Base-by-base conservation (phyloP, 2,329 filamentous ascomycete genomes). In the Helotiales sp. region DNA sequence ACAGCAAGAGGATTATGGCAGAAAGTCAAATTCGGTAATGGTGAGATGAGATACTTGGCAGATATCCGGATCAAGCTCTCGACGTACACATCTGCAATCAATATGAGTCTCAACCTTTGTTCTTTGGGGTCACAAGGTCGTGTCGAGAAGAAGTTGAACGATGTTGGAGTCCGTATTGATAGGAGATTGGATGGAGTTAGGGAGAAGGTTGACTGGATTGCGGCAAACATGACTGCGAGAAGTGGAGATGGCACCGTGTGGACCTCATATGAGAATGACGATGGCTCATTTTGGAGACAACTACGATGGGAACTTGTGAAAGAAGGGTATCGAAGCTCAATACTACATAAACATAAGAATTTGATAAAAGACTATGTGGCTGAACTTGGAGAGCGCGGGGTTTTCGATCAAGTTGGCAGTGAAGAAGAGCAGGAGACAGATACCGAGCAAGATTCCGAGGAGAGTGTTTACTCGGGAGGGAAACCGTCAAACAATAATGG, bases 281-380 rank as follows among this genome's bases (percentile, higher is more conserved):
- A 80, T 8, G 80, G 83, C 38, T 73, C 75, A 10, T 67, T 82
- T 25, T 85, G 82, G 82, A 75, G 75, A 54, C 73, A 79, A 51
- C 83, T 86, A 66, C 76, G 78, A 58, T 66, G 74, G 9, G 81
- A 83, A 62, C 74, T 86, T 17, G 77, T 81, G 54, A 76, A 74
- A 50, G 81, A 83, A 53, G 82, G 82, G 10, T 83, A 84, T 66
- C 77, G 80, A 2, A 73, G 73, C 29, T 75, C 81, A 13, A 76
- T 82, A 0, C 66, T 86, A 8, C 74, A 74, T 24, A 76, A 79
- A 60, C 78, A 86, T 72, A 81, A 84, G 75, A 81, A 17, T 4
- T 25, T 61, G 10, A 61, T 67, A 12, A 55, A 54, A 36, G 52
- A 25, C 7, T 67, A 66, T 53, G 52, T 67, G 12, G 50, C 56